Base-by-base conservation (phyloP, 805 yeast genomes). In the Spathaspora gorwiae region DNA sequence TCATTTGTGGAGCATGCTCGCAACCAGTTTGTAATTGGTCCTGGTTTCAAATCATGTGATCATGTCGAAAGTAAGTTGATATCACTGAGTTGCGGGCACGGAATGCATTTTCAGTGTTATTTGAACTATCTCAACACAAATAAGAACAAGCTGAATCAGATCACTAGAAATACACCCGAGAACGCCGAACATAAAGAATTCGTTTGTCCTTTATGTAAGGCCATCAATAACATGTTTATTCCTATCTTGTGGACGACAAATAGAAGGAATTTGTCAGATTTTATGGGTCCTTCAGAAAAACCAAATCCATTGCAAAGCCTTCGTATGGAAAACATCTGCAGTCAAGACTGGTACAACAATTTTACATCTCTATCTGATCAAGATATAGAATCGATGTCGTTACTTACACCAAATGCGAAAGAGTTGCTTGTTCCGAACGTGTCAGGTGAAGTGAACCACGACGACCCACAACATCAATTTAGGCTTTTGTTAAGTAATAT, bases 151-250 rank as follows among this genome's bases (percentile, higher is more conserved):
- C 80, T 78, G 53, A 79, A 75, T 13, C 95, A 89, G 57, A 79
- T 90, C 31, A 87, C 96, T 0, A 73, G 95, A 57, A 87, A 90
- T 41, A 72, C 83, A 5, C 95, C 96, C 0, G 95, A 85, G 51
- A 81, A 86, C 50, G 65, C 73, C 10, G 81, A 81, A 27, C 79
- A 79, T 46, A 79, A 81, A 7, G 95, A 90, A 55, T 84, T 87
- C 52, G 66, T 87, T 26, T 92, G 99, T 57, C 98, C 98, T 0
- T 73, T 92, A 33, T 92, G 99, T 69, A 89, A 89, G 48, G 84
- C 95, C 0, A 70, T 92, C 38, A 86, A 85, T 57, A 92, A 92
- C 58, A 75, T 84, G 47, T 89, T 92, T 59, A 66, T 92, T 37
- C 99, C 98, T 0, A 70, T 86, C 1, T 59, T 84, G 32, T 84